These are phyloP conservation scores for Penicillium janthinellum DNA, from an alignment of 2,329 filamentous ascomycete species.

Conservation along the genomic window DNA sequence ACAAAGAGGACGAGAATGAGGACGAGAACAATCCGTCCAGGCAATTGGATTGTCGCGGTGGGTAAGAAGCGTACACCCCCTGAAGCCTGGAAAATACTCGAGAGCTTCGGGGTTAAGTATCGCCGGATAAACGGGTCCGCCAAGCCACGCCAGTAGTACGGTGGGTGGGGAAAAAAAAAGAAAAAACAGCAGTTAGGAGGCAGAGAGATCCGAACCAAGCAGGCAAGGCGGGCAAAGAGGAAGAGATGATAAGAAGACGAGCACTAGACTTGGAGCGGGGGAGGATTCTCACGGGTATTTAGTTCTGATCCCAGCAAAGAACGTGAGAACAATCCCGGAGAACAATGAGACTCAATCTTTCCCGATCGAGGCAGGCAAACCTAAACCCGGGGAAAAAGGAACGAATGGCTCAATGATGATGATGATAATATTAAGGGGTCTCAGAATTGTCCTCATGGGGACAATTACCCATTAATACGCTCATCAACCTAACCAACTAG, in stretches of 20 bases:
- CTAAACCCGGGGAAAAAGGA: not conserved
- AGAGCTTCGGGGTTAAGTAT: slow-evolving; percentile 28
- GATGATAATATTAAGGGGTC: too few species aligned
- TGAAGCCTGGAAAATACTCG: slow-evolving; percentile 30
- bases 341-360: not conserved
- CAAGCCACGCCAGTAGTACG: slow-evolving; percentile 17
- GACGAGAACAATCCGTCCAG: slow-evolving; percentile 4
- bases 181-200: not conserved
- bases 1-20: slow-evolving; percentile 3
- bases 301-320: not conserved
- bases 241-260: not conserved
- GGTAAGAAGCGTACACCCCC: slow-evolving; percentile 25
- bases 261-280: not conserved
- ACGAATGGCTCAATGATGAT: not conserved
- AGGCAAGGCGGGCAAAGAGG: not conserved
- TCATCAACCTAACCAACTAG: not conserved
- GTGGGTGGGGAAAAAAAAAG: slow-evolving; percentile 10
- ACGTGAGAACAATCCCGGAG: not conserved
- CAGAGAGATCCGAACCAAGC: not conserved
- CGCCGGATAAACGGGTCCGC: slow-evolving; percentile 23
- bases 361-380: not conserved
- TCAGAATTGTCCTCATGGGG: too few species aligned
- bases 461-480: not conserved
- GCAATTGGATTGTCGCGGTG: slow-evolving; percentile 18
- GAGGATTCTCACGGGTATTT: not conserved